Conservation (phyloP, 192 early-diverging fungal species). For the Umbelopsis ramanniana region DNA sequence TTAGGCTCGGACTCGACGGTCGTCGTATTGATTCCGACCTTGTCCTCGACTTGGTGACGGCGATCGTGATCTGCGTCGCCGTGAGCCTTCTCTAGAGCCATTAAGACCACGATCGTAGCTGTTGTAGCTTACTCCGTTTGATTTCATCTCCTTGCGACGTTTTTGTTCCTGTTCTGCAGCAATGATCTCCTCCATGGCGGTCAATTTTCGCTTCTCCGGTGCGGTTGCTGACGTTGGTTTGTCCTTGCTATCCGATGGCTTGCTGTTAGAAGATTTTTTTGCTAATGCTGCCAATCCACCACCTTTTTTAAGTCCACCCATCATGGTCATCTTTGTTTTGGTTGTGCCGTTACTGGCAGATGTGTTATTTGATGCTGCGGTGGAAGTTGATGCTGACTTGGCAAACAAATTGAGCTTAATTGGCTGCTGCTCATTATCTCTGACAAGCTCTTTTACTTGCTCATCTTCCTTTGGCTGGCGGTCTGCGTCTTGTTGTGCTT, state of each 20-base stretch:
- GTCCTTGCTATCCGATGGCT: background rate
- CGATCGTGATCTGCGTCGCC: background rate
- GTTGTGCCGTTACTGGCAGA: slow-evolving; percentile 35
- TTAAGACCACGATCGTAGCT: slow-evolving; percentile 12
- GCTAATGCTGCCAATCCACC: slow-evolving; percentile 33
- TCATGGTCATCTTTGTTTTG: slow-evolving; percentile 35
- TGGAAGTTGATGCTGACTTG: slow-evolving; percentile 40
- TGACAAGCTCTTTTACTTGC: slow-evolving; percentile 61
- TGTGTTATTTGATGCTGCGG: slow-evolving; percentile 27
- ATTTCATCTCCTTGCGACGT: slow-evolving; percentile 19
- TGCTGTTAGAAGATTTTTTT: slow-evolving; percentile 19
- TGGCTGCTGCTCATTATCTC: slow-evolving; percentile 65
- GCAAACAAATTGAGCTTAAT: slow-evolving; percentile 74
- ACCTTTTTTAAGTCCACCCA: slow-evolving; percentile 35
- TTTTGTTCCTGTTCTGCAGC: slow-evolving; percentile 47
- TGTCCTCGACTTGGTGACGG: slow-evolving; percentile 10
- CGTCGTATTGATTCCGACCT: background rate
- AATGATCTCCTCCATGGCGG: slow-evolving; percentile 69
- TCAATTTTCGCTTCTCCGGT: slow-evolving; percentile 51
- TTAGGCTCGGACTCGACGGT: background rate
- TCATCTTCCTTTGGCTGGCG: slow-evolving; percentile 31
- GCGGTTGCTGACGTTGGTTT: too few relatives aligned
- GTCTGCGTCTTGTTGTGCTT: slow-evolving; percentile 61
- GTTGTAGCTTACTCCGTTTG: slow-evolving; percentile 11
- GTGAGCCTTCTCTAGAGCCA: background rate